A percentile compares a stretch with the other conserved stretches of the same genome.
Evolutionary conservation across 202 grass and related monocot species (phyloP).

Genomic region (Brachypodium distachyon): DNA sequence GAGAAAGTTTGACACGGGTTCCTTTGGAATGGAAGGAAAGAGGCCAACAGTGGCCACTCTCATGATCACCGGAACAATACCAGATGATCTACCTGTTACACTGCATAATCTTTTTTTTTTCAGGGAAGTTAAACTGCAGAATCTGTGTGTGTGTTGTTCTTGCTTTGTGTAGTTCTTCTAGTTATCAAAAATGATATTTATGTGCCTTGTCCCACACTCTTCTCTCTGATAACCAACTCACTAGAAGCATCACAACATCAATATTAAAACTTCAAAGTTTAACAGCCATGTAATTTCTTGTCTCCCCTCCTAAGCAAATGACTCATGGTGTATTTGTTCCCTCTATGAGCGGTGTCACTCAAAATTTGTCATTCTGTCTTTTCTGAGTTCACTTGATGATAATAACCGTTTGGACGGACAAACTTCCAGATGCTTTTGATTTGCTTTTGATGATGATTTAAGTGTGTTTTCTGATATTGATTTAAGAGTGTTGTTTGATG

Average conservation of each 20-base stretch:
- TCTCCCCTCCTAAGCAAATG: neutral
- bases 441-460: too few relatives aligned
- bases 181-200: conserved; percentile 10
- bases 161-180: neutral
- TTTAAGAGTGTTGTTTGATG: too few relatives aligned
- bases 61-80: conserved; percentile 76
- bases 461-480: too few relatives aligned
- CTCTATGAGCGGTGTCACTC: neutral
- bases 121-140: too few relatives aligned
- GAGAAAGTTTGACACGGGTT: too few relatives aligned
- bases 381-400: conserved; percentile 77
- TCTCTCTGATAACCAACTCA: conserved; percentile 90
- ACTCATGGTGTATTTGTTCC: neutral
- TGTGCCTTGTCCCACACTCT: conserved; percentile 51
- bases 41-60: too few relatives aligned
- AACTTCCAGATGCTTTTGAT: conserved; percentile 76
- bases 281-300: conserved; percentile 57
- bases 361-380: conserved; percentile 20
- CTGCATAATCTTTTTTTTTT: too few relatives aligned
- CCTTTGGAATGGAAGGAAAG: too few relatives aligned
- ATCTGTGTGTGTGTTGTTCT: conserved; percentile 45
- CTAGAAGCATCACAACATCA: conserved; percentile 72
- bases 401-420: conserved; percentile 68
- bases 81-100: conserved; percentile 66
- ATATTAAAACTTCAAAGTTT: conserved; percentile 66